These are phyloP conservation scores for Chamaenerion angustifolium DNA, from an alignment of 345 rosid genomes.

Conservation along the genomic window DNA sequence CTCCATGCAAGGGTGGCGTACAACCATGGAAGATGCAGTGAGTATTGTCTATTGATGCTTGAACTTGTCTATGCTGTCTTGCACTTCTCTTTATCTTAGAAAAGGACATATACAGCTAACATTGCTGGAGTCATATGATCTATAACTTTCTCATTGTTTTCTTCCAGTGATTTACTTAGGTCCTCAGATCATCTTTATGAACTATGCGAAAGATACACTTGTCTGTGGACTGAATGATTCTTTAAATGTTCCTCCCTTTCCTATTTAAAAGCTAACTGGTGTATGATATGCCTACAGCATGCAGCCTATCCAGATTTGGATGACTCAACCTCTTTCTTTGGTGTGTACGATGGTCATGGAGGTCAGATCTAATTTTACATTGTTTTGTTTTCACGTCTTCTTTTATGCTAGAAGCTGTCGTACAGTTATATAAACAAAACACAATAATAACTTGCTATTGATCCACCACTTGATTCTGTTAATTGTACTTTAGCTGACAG, in stretches of 20 bases:
- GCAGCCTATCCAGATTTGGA: slow-evolving; percentile 77
- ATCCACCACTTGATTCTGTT: no score
- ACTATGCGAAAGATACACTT: no score
- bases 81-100: neutral
- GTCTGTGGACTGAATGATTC: neutral
- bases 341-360: slow-evolving; percentile 99
- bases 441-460: no score
- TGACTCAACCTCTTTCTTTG: slow-evolving; percentile 74
- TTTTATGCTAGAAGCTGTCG: neutral
- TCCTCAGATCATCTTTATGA: neutral
- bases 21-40: slow-evolving; percentile 98
- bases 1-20: slow-evolving; percentile 99
- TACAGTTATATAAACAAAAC: no score
- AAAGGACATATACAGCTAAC: neutral
- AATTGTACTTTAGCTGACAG: no score
- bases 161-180: neutral
- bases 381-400: no score
- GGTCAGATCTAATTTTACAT: slow-evolving; percentile 27
- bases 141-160: neutral
- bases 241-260: slow-evolving; percentile 1
- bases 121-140: neutral
- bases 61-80: neutral
- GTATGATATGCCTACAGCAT: slow-evolving; percentile 38
- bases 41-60: slow-evolving; percentile 18
- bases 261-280: slow-evolving; percentile 1